A percentile compares a stretch with the other conserved stretches of the same genome.
These are phyloP conservation scores for Eucalyptus sp. DNA, from an alignment of 345 rosid genomes.

Conservation along the genomic window DNA sequence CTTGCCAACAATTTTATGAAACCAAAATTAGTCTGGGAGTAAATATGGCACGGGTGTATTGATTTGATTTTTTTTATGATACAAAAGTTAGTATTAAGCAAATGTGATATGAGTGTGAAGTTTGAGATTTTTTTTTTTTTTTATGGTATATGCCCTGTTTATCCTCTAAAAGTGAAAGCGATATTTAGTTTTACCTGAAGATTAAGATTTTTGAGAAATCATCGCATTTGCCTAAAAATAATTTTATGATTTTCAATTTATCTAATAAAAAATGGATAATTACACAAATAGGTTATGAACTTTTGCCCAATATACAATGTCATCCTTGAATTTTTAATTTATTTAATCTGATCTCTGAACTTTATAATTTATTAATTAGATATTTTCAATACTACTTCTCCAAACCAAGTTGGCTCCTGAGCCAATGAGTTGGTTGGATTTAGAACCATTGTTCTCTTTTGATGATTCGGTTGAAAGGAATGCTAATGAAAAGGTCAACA, in stretches of 20 bases:
- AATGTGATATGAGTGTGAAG: not conserved
- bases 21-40: not conserved
- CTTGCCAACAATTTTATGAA: too few relatives aligned
- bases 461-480: not conserved
- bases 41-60: accelerated
- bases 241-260: not conserved
- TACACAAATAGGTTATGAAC: not conserved
- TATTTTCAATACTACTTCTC: not conserved
- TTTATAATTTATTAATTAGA: not conserved
- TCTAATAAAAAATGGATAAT: too few relatives aligned
- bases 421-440: not conserved
- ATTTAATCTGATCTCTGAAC: accelerated
- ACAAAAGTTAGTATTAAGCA: not conserved
- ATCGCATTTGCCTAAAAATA: not conserved
- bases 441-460: not conserved
- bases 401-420: not conserved
- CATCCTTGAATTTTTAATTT: not conserved
- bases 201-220: not conserved
- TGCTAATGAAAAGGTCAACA: not conserved
- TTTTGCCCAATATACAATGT: not conserved
- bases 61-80: not conserved
- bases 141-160: not conserved
- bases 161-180: not conserved
- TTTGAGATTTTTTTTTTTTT: too few relatives aligned
- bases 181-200: not conserved